Conservation (phyloP, 768 basidiomycete species). For the Amanita muscaria region DNA sequence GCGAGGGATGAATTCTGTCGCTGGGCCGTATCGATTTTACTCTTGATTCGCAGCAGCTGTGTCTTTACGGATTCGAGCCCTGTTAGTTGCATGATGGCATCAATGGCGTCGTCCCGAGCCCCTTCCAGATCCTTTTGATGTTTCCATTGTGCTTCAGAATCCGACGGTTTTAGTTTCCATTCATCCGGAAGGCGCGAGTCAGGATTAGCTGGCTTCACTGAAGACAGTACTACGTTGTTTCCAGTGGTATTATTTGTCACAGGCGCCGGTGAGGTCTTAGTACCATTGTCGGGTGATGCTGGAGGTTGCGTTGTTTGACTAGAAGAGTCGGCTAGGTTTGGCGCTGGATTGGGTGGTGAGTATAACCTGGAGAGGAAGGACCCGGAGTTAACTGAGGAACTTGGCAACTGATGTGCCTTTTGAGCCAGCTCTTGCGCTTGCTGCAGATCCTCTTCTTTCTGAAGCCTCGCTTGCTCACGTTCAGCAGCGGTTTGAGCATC, state of each 20-base stretch:
- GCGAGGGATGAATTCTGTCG: conserved; percentile 46
- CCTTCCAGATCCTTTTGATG: conserved; percentile 49
- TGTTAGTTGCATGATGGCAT: conserved; percentile 60
- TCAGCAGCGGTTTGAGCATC: conserved; percentile 28
- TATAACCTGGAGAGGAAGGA: not conserved
- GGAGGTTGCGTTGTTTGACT: not conserved
- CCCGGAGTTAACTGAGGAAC: not conserved
- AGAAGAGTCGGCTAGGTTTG: not conserved
- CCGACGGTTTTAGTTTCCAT: conserved; percentile 17
- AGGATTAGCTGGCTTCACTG: not conserved
- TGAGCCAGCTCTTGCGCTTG: not conserved
- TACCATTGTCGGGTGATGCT: not conserved
- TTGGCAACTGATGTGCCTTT: not conserved
- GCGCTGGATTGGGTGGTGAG: not conserved
- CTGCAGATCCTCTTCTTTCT: conserved; percentile 22
- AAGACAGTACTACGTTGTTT: not conserved
- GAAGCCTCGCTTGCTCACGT: conserved; percentile 25
- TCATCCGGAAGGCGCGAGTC: conserved; percentile 2
- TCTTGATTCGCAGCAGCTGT: conserved; percentile 50
- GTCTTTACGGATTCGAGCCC: conserved; percentile 60
- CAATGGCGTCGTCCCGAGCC: conserved; percentile 42
- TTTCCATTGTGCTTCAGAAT: conserved; percentile 43
- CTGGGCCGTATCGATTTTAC: conserved; percentile 43
- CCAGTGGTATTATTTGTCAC: not conserved
- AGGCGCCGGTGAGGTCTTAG: not conserved